Base-by-base conservation (phyloP, 2,329 filamentous ascomycete genomes). In the Curvularia sp. region DNA sequence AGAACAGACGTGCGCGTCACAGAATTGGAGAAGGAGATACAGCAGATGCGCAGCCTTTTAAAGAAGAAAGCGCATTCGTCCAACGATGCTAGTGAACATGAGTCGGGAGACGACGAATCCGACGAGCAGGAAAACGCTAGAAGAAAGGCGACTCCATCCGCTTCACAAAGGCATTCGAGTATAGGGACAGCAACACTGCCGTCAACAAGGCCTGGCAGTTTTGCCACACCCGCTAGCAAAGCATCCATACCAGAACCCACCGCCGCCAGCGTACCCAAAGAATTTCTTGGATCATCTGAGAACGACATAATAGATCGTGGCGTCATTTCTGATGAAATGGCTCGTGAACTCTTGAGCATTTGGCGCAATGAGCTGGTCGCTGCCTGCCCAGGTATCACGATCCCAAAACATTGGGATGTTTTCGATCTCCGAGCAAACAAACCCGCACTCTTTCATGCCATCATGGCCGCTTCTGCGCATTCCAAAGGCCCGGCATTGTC, bases 401-500 rank as follows among this genome's bases (percentile, higher is more conserved):
- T 76, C 6, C 65, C 69, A 4, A 68, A 60, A 25, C 63, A 74
- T 18, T 75, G 73, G 68, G 72, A 71, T n/a, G 70, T 68, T 3
- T 51, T 66, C 15, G 62, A 75, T 10, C 59, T 77, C 4, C 61
- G 74, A 45, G 47, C 54, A 19, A 68, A 68, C 28, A 76, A 76
- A 39, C 73, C 74, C 13, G 71, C 71, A 9, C 57, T 77, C 9
- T 77, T 76, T 49, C 70, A 74, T 53, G 72, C 74, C 6, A 67
- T 77, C 8, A 75, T 77, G 74, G 73, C 74, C 3, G 74, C 74
- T 18, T 69, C 74, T 18, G 67, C 73, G n/a, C 73, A 74, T 27
- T 68, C 63, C 3, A 72, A 73, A 53, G 74, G 74, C 1, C 65
- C 66, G 3, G 63, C 59, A 3, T 58, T 77, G 23, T 76, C 74